Conservation (phyloP, 768 basidiomycete species). For the Pleurotus giganteus region DNA sequence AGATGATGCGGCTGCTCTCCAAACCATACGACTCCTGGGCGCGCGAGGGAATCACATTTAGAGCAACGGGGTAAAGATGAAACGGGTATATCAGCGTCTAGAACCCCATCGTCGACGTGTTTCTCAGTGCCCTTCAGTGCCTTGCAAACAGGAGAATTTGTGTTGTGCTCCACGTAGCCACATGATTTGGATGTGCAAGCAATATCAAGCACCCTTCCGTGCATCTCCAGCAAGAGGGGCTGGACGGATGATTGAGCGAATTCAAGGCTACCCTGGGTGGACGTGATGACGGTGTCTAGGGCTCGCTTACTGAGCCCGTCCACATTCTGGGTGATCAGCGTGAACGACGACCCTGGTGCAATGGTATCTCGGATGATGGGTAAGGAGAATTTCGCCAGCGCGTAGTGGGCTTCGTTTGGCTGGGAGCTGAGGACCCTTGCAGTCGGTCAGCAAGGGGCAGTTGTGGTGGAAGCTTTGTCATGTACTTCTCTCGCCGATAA, state of each 20-base stretch:
- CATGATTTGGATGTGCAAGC: slow-evolving; percentile 44
- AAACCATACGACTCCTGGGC: slow-evolving; percentile 63
- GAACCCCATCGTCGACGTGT: slow-evolving; percentile 28
- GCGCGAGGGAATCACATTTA: slow-evolving; percentile 38
- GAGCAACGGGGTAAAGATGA: slow-evolving; percentile 42
- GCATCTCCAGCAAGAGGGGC: slow-evolving; percentile 54
- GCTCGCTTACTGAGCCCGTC: slow-evolving; percentile 49
- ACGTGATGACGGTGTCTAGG: slow-evolving; percentile 24
- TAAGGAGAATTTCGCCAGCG: slow-evolving; percentile 45
- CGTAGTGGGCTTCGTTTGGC: slow-evolving; percentile 57
- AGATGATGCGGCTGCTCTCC: slow-evolving; percentile 42
- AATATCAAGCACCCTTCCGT: slow-evolving; percentile 56
- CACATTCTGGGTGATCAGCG: slow-evolving; percentile 62
- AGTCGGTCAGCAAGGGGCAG: slow-evolving; percentile 12
- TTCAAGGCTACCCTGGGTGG: slow-evolving; percentile 11
- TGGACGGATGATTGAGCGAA: slow-evolving; percentile 13
- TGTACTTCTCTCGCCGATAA: slow-evolving; percentile 50
- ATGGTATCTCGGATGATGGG: slow-evolving; percentile 33
- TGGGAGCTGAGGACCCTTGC: slow-evolving; percentile 42
- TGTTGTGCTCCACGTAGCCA: slow-evolving; percentile 36
- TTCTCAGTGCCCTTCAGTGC: slow-evolving; percentile 43
- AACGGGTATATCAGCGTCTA: slow-evolving; percentile 36
- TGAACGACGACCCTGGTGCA: slow-evolving; percentile 42
- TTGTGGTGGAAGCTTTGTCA: neutral
- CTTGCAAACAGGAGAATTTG: slow-evolving; percentile 41